Base-by-base conservation (phyloP, 768 basidiomycete species). In the Artomyces pyxidatus region DNA sequence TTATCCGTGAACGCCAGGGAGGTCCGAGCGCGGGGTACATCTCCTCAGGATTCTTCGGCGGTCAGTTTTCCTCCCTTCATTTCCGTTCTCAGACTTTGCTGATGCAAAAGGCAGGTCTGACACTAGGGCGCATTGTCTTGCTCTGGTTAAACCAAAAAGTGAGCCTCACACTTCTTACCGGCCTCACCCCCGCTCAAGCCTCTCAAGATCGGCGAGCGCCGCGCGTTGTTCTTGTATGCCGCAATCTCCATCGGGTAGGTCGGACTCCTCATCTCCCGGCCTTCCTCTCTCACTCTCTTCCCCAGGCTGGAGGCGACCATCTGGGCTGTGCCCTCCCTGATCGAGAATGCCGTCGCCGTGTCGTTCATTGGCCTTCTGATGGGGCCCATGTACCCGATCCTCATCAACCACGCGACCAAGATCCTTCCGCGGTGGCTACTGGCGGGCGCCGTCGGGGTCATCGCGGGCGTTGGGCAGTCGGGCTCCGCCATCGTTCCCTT, bases 401-500 rank as follows among this genome's bases (percentile, higher is more conserved):
- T 78, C 8, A 80, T 91, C 78, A 86, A 84, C 59, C 76, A 85
- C 38, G 68, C 82, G 1, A 75, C 79, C 6, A 72, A 78, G 1
- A 71, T 89, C 45, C 64, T 93, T 8, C 90, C 89, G 6, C 71
- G 72, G 7, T 82, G 81, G 74, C 70, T 92, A 8, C 71, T 88
- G 21, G 74, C 73, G 0, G 78, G 77, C 37, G 62, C 67, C n/a
- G 70, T 73, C 37, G 73, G 67, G 16, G 66, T 65, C 63, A 69
- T 70, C 37, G 61, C 63, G 3, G 65, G 67, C 14, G 52, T 63
- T 35, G 85, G 87, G 0, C 81, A 83, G 59, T 78, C 83, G 3
- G 87, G 87, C 16, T 79, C 80, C 37, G 86, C 86, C 0, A 53
- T 84, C 6, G 58, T 88, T 4, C 86, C 88, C 0, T 87, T 89